phyloP scores from a whole-genome alignment of 352 stramenopile genomes.

The Pythium myriotylum region DNA sequence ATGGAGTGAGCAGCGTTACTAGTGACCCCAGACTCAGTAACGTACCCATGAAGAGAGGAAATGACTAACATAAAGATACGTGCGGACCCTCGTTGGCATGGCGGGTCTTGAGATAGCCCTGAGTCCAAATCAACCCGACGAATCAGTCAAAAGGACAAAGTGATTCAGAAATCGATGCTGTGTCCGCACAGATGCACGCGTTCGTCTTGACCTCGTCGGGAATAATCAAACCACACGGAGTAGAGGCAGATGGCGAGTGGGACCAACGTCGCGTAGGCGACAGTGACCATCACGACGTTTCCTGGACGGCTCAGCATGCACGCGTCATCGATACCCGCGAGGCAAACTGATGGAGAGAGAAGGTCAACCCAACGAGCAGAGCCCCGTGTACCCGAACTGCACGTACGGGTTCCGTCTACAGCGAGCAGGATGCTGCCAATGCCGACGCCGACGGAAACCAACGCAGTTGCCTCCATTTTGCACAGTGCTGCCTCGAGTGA shows the following conservation, averaged over 20 bases:
- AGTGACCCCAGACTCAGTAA: neutral
- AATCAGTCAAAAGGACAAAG: conserved; percentile 11
- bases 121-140: too few relatives aligned
- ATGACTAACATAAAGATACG: conserved; percentile 79
- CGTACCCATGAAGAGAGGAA: conserved; percentile 77
- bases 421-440: conserved; percentile 47
- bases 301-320: conserved; percentile 43
- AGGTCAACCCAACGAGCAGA: too few relatives aligned
- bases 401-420: conserved; percentile 45
- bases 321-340: conserved; percentile 28
- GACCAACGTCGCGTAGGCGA: conserved; percentile 49
- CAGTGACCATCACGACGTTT: conserved; percentile 67
- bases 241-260: conserved; percentile 41
- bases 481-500: too few relatives aligned
- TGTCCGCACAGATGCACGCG: too few relatives aligned
- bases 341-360: too few relatives aligned
- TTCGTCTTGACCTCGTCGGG: too few relatives aligned
- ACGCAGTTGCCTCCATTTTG: conserved; percentile 64
- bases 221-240: conserved; percentile 41
- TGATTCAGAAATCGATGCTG: too few relatives aligned
- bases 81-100: conserved; percentile 41
- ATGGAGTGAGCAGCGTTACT: too few relatives aligned
- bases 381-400: too few relatives aligned
- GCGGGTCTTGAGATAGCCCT: too few relatives aligned
- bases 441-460: conserved; percentile 49